Evolutionary conservation across 306 rosid species (phyloP), one percentile per base, ranked within the genome.

Genomic region (Cucurbita argyrosperma): DNA sequence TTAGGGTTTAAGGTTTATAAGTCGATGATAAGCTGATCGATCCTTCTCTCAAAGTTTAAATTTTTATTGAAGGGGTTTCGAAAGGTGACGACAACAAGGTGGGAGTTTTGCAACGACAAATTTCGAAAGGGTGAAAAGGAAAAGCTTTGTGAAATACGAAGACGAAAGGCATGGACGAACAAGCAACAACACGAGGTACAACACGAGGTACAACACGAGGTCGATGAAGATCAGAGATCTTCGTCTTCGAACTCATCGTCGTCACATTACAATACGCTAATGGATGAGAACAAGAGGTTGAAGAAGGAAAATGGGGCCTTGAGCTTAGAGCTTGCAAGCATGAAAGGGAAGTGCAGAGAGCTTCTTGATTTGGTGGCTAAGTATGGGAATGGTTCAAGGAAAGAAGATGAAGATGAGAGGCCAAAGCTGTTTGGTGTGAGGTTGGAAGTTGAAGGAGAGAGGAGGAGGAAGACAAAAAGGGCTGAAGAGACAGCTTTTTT

Each of bases 401-500:
- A 85, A 18, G 75, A 87, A 35, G 74, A 65, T 19, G 74, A 71
- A 19, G 85, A 85, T 58, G 82, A 80, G 10, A 84, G 87, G 80
- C 96, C 93, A 64, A 87, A 83, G 93, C 69, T 92, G 59, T 92
- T 92, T 81, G 98, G 98, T 0, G 98, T 92, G 68, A 90, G 89
- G 49, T 59, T 92, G 35, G 96, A 92, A 37, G 35, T 30, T 30
- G 96, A 78, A 38, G 92, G 91, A 56, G 89, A 87, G 59, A 83
- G 79, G 73, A 84, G 72, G 13, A 75, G 82, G 65, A 90, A 92
- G 84, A 92, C 88, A 62, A 86, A 86, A 76, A 87, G 88, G 74
- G 75, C 6, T 38, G 68, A 81, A 71, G 89, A 90, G 78, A 79
- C 90, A 83, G 83, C 77, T 84, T 75, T 90, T 77, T 83, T 90